Base-by-base conservation (phyloP, 202 grass and related monocot species). In the Carex sylvatica region DNA sequence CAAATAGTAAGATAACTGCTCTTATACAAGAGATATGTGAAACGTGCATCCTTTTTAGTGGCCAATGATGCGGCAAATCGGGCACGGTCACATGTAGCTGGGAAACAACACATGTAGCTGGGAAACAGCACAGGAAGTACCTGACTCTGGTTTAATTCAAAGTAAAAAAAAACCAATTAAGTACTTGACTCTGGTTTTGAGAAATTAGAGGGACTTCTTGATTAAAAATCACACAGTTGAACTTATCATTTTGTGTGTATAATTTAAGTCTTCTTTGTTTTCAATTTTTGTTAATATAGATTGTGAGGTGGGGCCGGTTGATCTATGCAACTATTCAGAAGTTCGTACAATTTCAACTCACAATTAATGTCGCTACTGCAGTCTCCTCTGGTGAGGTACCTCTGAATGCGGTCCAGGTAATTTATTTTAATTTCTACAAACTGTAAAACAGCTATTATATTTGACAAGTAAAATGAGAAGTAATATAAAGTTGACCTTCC, bases 311-410 rank as follows among this genome's bases (percentile, higher is more conserved):
- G 95, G 95, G 95, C 42, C 90, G 95, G 12, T 95, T 92, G 58
- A 90, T 98, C 36, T 98, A 98, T 90, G 92, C 95, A 51, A 98
- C 95, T 85, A 98, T 98, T 82, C 95, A 95, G 55, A 98, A 98
- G 87, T 98, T 98, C 82, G 94, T 98, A 70, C 95, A 98, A 80
- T 98, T 98, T 71, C 95, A 98, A 64, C 95, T 95, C 56, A 98
- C 92, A 33, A 92, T 98, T 80, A 98, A 98, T 87, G 90, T 98
- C 30, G 90, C 92, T 56, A 92, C 95, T 75, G 88, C 95, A 80
- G 81, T 98, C 79, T 98, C 95, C 8, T 95, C 95, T 81, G 95
- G 95, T 78, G 86, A 98, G 3, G 92, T 98, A 56, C 95, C 95
- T 65, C 84, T 98, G 80, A 98, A 98, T 93, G 90, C 95, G 79